These are phyloP conservation scores for Trichosporon asahii DNA, from an alignment of 1,284 basidiomycete species.

Conservation along the genomic window DNA sequence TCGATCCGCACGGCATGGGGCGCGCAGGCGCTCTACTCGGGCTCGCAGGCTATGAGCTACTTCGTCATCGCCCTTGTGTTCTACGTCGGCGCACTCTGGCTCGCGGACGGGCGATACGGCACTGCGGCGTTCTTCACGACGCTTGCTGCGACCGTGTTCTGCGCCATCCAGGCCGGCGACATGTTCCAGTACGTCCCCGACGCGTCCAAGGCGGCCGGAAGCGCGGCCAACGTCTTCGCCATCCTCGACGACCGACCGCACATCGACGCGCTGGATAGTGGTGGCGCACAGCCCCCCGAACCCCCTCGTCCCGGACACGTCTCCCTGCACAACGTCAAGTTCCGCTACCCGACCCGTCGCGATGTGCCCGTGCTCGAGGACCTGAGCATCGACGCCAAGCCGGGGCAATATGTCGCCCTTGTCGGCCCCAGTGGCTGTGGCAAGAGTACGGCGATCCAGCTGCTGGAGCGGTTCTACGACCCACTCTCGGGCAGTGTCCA, in stretches of 20 bases:
- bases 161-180: conserved; percentile 50
- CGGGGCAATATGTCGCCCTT: conserved; percentile 82
- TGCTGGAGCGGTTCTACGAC: conserved; percentile 59
- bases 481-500: conserved; percentile 49
- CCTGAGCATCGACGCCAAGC: conserved; percentile 71
- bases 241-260: conserved; percentile 69
- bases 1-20: conserved; percentile 65
- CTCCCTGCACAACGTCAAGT: conserved; percentile 75
- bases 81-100: conserved; percentile 51
- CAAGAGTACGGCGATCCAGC: conserved; percentile 57
- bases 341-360: conserved; percentile 89
- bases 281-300: conserved; percentile 60
- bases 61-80: conserved; percentile 76
- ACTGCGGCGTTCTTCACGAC: conserved; percentile 76
- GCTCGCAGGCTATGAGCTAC: conserved; percentile 77
- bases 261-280: conserved; percentile 74
- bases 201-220: conserved; percentile 77
- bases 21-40: conserved; percentile 70
- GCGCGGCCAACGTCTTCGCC: conserved; percentile 71
- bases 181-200: conserved; percentile 92
- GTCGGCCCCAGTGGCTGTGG: conserved; percentile 78
- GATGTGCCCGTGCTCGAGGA: conserved; percentile 80
- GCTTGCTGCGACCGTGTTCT: conserved; percentile 60
- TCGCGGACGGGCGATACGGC: conserved; percentile 58
- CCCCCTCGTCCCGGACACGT: conserved; percentile 63